A percentile compares a stretch with the other conserved stretches of the same genome.
Conservation (phyloP, 192 early-diverging fungal genomes). For the Entomortierella chlamydospora region DNA sequence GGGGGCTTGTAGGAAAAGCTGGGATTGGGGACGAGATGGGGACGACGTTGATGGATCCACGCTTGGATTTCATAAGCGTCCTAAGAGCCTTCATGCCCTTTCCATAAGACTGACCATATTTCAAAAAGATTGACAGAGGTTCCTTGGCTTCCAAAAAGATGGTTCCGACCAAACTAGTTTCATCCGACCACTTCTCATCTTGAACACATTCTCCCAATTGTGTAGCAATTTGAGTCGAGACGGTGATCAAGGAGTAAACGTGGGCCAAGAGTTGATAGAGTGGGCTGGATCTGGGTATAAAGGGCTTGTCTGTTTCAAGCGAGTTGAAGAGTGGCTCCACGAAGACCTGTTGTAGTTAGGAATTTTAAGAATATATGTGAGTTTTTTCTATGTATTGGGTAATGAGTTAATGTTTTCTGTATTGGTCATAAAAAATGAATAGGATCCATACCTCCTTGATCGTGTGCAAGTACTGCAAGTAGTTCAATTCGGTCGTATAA, state of each 20-base stretch:
- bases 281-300: conserved; percentile 46
- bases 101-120: conserved; percentile 52
- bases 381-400: no score
- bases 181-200: conserved; percentile 49
- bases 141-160: conserved; percentile 52
- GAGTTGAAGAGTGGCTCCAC: conserved; percentile 41
- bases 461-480: conserved; percentile 60
- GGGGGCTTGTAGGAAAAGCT: conserved; percentile 6
- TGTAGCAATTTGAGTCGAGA: conserved; percentile 20
- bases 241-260: conserved; percentile 17
- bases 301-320: conserved; percentile 38
- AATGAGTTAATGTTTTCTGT: no score
- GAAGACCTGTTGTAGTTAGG: conserved; percentile 35
- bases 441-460: conserved; percentile 59
- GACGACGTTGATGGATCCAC: conserved; percentile 1
- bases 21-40: background rate
- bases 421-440: no score
- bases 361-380: no score
- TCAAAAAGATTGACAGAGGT: conserved; percentile 46
- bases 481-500: conserved; percentile 62
- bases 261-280: conserved; percentile 44
- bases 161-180: conserved; percentile 31
- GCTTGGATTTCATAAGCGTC: conserved; percentile 43
- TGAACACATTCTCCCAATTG: conserved; percentile 38
- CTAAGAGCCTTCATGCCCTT: conserved; percentile 52